These are phyloP conservation scores for Fusarium sp. DNA, from an alignment of 2,329 filamentous ascomycete genomes.

Conservation along the genomic window DNA sequence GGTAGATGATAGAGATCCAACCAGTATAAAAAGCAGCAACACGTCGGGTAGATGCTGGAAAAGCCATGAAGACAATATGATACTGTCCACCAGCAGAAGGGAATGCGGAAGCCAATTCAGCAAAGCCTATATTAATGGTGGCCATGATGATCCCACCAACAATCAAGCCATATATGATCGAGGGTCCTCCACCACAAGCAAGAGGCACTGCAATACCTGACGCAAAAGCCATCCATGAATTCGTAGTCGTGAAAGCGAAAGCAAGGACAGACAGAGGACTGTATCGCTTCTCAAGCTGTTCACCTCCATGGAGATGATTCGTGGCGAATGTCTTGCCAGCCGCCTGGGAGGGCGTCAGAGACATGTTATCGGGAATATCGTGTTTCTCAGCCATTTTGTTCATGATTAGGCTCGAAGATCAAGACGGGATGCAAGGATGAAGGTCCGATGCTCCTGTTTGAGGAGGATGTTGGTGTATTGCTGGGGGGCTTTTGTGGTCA, in stretches of 20 bases:
- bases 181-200: constrained; percentile 44
- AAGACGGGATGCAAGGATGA: constrained; percentile 28
- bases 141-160: constrained; percentile 41
- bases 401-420: constrained; percentile 9
- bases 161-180: constrained; percentile 44
- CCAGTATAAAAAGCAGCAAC: constrained; percentile 44
- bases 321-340: constrained; percentile 30
- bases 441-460: constrained; percentile 23
- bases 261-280: constrained; percentile 45
- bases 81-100: constrained; percentile 46
- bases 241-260: constrained; percentile 46
- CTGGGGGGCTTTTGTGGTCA: constrained; percentile 21
- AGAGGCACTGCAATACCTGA: constrained; percentile 43
- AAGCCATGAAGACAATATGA: constrained; percentile 46
- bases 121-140: constrained; percentile 43
- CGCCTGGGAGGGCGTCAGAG: constrained; percentile 31
- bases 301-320: constrained; percentile 5
- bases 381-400: constrained; percentile 25
- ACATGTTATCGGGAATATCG: constrained; percentile 24
- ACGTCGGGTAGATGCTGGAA: constrained; percentile 40
- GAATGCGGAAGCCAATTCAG: constrained; percentile 45
- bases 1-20: constrained; percentile 45
- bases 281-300: constrained; percentile 42
- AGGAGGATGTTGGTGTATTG: constrained; percentile 34
- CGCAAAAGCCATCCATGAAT: constrained; percentile 46